phyloP scores from a whole-genome alignment of 768 basidiomycete genomes.

The Tylopilus rubrobrunneus region DNA sequence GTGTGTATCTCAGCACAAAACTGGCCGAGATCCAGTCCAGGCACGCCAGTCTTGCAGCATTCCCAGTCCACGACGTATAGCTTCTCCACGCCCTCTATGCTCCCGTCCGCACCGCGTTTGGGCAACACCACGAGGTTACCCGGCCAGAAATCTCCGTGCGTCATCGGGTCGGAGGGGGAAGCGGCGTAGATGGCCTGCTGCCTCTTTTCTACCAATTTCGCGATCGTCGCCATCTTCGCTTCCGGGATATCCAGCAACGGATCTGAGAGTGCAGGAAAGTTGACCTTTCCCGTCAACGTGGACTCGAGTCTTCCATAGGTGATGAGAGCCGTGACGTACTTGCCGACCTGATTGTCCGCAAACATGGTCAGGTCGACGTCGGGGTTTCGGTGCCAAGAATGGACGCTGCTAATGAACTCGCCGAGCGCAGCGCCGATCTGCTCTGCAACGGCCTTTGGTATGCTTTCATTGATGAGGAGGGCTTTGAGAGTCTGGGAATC shows the following conservation, averaged over 20 bases:
- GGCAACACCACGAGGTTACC: conserved; percentile 57
- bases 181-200: conserved; percentile 29
- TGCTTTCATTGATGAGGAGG: conserved; percentile 34
- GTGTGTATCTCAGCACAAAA: conserved; percentile 58
- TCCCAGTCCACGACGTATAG: conserved; percentile 67
- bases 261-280: conserved; percentile 35
- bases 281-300: conserved; percentile 32
- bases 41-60: conserved; percentile 51
- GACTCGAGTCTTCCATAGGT: conserved; percentile 45
- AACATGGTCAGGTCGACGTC: conserved; percentile 34
- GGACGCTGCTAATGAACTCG: conserved; percentile 50
- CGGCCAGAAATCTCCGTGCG: conserved; percentile 67
- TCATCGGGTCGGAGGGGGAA: conserved; percentile 27
- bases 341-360: conserved; percentile 38
- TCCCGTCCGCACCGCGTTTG: conserved; percentile 25
- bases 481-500: conserved; percentile 37
- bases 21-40: conserved; percentile 60
- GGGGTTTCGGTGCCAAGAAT: conserved; percentile 41
- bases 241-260: conserved; percentile 40
- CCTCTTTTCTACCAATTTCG: conserved; percentile 30
- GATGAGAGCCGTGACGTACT: conserved; percentile 35
- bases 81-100: conserved; percentile 30
- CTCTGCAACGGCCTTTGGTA: conserved; percentile 28
- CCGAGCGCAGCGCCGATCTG: conserved; percentile 54
- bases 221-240: conserved; percentile 34